phyloP scores from a whole-genome alignment of 2,329 filamentous ascomycete genomes.

The Aspergillus brunneoviolaceus region DNA sequence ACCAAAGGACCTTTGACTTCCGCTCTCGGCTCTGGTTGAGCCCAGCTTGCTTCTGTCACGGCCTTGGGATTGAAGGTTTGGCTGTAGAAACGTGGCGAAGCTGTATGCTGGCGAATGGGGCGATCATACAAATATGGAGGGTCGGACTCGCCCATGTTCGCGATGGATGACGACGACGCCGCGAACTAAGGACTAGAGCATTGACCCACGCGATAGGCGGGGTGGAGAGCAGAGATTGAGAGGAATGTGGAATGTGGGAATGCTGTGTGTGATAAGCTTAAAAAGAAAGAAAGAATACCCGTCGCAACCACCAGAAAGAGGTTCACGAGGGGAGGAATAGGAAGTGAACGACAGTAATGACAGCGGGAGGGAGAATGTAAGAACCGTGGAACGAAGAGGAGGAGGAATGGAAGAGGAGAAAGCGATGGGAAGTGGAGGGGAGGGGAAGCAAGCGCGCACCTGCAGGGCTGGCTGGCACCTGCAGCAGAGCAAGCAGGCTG shows the following conservation, averaged over 20 bases:
- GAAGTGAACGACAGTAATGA: neutral
- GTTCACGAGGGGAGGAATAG: conserved; percentile 7
- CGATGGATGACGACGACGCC: conserved; percentile 26
- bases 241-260: conserved; percentile 24
- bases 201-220: conserved; percentile 41
- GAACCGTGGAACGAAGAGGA: conserved; percentile 5
- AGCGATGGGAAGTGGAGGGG: neutral
- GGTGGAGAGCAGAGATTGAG: conserved; percentile 7
- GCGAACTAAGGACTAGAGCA: conserved; percentile 20
- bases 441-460: neutral
- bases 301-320: neutral
- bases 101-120: conserved; percentile 16
- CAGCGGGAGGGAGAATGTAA: conserved; percentile 1
- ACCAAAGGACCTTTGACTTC: conserved; percentile 74
- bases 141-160: conserved; percentile 52
- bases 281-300: conserved; percentile 26
- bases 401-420: neutral
- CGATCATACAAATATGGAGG: conserved; percentile 74
- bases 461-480: neutral
- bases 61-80: conserved; percentile 82
- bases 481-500: neutral
- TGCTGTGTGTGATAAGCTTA: conserved; percentile 9
- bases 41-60: conserved; percentile 75
- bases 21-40: conserved; percentile 58
- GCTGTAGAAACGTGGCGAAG: conserved; percentile 52